Conservation (phyloP, 73 alveolate species). For the Paramecium sexaurelia region DNA sequence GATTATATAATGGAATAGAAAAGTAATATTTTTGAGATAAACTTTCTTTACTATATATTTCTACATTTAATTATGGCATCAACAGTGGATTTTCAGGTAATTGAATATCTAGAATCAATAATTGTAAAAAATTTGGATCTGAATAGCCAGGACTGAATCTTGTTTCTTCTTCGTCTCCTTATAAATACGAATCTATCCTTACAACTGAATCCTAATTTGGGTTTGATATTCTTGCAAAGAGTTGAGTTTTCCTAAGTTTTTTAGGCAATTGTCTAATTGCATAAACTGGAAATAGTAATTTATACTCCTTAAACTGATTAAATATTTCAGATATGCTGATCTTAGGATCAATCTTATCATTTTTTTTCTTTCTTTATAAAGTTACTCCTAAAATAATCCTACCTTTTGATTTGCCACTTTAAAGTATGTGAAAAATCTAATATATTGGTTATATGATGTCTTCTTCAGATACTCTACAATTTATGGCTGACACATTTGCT, state of each 20-base stretch:
- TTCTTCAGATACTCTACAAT: constrained; percentile 38
- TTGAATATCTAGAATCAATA: neutral
- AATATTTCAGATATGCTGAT: neutral
- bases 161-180: constrained; percentile 12
- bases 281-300: constrained; percentile 53
- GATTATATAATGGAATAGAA: constrained; percentile 7
- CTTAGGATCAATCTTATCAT: neutral
- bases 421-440: constrained; percentile 56
- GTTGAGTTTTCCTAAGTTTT: constrained; percentile 53
- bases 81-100: constrained; percentile 16
- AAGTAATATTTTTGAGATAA: constrained; percentile 16
- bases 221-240: constrained; percentile 57
- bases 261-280: constrained; percentile 69
- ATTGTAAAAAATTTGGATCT: constrained; percentile 39
- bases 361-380: constrained; percentile 49
- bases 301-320: neutral
- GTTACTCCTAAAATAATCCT: constrained; percentile 69
- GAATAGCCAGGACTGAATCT: neutral
- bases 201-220: constrained; percentile 61
- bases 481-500: constrained; percentile 41
- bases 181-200: neutral
- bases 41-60: neutral
- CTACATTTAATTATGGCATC: constrained; percentile 53
- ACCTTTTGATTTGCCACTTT: constrained; percentile 65
- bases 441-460: constrained; percentile 31